Base-by-base conservation (phyloP, 202 grass and related monocot species). In the Saccharum hybrid region DNA sequence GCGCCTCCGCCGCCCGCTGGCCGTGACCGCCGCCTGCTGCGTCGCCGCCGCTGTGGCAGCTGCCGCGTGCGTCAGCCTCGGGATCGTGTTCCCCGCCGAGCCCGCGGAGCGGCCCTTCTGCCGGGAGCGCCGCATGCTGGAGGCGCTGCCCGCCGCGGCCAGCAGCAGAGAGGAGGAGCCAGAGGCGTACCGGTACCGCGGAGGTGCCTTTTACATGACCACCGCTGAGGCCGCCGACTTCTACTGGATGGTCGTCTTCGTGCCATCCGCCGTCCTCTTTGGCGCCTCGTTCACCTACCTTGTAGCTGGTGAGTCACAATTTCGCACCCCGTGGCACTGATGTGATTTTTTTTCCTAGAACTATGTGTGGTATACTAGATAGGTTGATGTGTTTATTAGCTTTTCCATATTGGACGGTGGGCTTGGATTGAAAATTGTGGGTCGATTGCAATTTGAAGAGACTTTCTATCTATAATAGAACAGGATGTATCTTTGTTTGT, bases 171-270 rank as follows among this genome's bases (percentile, higher is more conserved):
- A 90, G 88, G 88, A 90, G 87, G 92, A 98, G 75, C 88, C 89
- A 41, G 96, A 98, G 77, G 71, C 94, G 43, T 93, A 95, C 41
- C 77, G 91, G 7, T 91, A 83, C 71, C 87, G 90, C 11, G 96
- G 94, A 16, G 93, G 94, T 34, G 91, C 85, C 9, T 93, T 98
- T 40, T 93, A 98, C 85, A 87, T 98, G 81, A 95, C 96, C 34
- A 94, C 94, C n/a, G 89, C 94, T 41, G 96, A 98, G 63, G 92
- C 92, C 41, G 93, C 91, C 10, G 90, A 98, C 65, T 98, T 96
- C 83, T 98, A 94, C 75, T 96, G 96, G 96, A 81, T 98, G 74
- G 96, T 96, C 68, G 96, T 93, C 36, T 98, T 98, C 72, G 69
- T 98, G 37, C 96, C 96, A 0, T 92, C 91, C 0, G 81, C 89